A percentile compares a stretch with the other conserved stretches of the same genome.
These are phyloP conservation scores for Hypocreales sp. DNA, from an alignment of 2,329 filamentous ascomycete species.

Conservation along the genomic window DNA sequence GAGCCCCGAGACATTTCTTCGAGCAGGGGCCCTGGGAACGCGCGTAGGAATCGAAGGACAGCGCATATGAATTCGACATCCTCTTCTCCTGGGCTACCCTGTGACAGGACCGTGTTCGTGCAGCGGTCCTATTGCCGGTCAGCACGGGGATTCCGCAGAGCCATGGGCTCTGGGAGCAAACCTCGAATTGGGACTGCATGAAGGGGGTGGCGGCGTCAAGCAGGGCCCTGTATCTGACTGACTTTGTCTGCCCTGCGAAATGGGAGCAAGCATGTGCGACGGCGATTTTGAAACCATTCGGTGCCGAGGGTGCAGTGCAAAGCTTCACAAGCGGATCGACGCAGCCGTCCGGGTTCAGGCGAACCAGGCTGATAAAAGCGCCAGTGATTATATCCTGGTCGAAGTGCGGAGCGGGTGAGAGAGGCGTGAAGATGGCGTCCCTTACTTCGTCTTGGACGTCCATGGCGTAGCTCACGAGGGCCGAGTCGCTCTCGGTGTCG, in stretches of 20 bases:
- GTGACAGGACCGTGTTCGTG: not conserved
- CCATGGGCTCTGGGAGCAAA: too few relatives aligned
- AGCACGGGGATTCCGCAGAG: too few relatives aligned
- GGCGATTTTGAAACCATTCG: conserved; percentile 45
- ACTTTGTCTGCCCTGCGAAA: conserved; percentile 37
- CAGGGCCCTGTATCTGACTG: conserved; percentile 34
- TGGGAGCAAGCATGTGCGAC: conserved; percentile 47
- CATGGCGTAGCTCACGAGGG: conserved; percentile 49
- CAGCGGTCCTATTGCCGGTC: not conserved
- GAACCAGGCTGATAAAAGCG: conserved; percentile 47
- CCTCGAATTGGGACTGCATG: conserved; percentile 40
- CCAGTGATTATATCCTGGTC: conserved; percentile 51
- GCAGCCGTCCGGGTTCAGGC: conserved; percentile 44
- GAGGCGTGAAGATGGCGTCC: conserved; percentile 46
- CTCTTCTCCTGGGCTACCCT: not conserved
- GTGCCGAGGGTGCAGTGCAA: conserved; percentile 41
- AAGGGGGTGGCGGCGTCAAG: conserved; percentile 40
- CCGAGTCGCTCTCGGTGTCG: conserved; percentile 44
- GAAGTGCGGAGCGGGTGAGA: conserved; percentile 30
- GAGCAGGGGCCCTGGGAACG: conserved; percentile 23
- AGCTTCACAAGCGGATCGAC: conserved; percentile 39
- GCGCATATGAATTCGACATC: not conserved
- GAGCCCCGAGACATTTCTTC: conserved; percentile 13
- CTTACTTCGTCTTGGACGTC: conserved; percentile 55
- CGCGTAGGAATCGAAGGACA: conserved; percentile 36